Evolutionary conservation across 768 basidiomycete species (phyloP), one percentile per base, ranked within the genome.

Genomic region (Termitomyces heimii): DNA sequence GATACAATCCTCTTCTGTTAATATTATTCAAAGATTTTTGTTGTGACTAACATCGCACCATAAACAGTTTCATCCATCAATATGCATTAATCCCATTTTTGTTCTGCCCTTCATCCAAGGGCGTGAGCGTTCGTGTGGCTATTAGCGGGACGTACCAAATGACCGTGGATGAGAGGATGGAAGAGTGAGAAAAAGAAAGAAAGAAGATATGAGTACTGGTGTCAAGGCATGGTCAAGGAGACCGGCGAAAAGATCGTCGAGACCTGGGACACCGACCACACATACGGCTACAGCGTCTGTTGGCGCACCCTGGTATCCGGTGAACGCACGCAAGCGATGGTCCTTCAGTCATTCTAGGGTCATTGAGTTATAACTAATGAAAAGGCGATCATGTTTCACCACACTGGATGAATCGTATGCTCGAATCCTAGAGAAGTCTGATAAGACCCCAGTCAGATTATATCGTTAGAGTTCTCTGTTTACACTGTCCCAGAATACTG

Each of bases 211-310:
- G n/a, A 40, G 59, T 37, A 44, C 50, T 16, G 57, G 63, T 3
- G 56, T 67, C 29, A 67, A 54, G 54, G 65, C 54, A 5, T 67
- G 66, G 66, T 63, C 57, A 51, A 65, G 29, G 59, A 64, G 50
- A 48, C 39, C 35, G 9, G 49, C 49, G 20, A 45, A 37, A 48
- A 54, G 48, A 5, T n/a, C 47, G 24, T 63, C 64, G 24, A 60
- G 65, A 37, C 65, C 65, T 51, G 52, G 40, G 40, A 66, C 65
- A 26, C 65, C 54, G 4, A 47, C 53, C 35, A 42, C 31, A 9
- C 12, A 42, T 32, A n/a, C 28, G 37, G 29, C 26, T 35, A 22
- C 26, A 4, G 18, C 26, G 8, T 13, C 31, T 14, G 22, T 34
- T 2, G 31, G 37, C 9, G 14, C n/a, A 16, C 22, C 16, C 8